Percentiles rank a stretch among this genome's conserved stretches.
These are phyloP conservation scores for Kodamaea restingae DNA, from an alignment of 805 yeast genomes.

Conservation along the genomic window DNA sequence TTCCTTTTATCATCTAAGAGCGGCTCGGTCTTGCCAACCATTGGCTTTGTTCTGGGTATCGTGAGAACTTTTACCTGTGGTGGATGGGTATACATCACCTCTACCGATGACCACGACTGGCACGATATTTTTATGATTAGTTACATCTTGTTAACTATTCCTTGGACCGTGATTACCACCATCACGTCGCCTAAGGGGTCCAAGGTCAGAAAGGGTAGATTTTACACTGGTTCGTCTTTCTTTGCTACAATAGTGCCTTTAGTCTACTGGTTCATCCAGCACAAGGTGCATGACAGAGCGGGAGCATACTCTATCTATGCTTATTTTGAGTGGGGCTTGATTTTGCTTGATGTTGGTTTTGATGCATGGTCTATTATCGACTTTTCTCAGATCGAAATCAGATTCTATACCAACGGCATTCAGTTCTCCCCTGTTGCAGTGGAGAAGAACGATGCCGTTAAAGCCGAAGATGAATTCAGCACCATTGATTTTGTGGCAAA, in stretches of 20 bases:
- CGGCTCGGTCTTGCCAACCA: conserved; percentile 32
- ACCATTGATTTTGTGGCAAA: conserved; percentile 39
- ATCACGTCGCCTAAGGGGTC: conserved; percentile 44
- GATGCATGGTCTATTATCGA: conserved; percentile 78
- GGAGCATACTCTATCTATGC: conserved; percentile 98
- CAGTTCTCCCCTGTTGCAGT: conserved; percentile 10
- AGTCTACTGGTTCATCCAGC: conserved; percentile 86
- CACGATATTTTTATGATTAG: conserved; percentile 95
- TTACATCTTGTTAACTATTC: conserved; percentile 83
- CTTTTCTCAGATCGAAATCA: conserved; percentile 58
- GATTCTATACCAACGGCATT: conserved; percentile 26
- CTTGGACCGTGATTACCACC: conserved; percentile 76
- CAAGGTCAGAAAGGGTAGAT: conserved; percentile 47
- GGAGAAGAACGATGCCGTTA: background rate
- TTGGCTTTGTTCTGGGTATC: conserved; percentile 60
- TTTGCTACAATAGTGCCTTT: conserved; percentile 76
- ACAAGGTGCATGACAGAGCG: conserved; percentile 77
- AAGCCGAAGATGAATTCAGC: conserved; percentile 24
- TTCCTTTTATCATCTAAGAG: conserved; percentile 44
- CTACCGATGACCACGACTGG: conserved; percentile 94
- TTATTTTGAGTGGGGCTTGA: conserved; percentile 89
- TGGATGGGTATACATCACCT: conserved; percentile 97
- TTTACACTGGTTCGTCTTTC: conserved; percentile 53
- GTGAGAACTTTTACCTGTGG: conserved; percentile 94
- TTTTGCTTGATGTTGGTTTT: conserved; percentile 76